phyloP scores from a whole-genome alignment of 164 flowering plant genomes.

The Sedum album region DNA sequence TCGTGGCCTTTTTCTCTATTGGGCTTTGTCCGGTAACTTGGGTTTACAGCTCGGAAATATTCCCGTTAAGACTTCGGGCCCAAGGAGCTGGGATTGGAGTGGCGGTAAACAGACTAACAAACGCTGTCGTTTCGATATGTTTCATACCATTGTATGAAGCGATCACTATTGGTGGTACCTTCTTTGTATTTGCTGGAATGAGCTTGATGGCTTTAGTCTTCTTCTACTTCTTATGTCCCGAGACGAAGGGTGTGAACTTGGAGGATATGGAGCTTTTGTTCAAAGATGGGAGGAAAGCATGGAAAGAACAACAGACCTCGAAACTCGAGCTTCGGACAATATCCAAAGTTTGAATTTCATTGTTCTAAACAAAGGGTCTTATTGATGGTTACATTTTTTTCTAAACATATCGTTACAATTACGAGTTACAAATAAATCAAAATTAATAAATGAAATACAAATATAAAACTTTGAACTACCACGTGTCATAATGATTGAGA shows the following conservation, averaged over 20 bases:
- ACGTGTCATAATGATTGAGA: too few species aligned
- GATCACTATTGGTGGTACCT: constrained; percentile 41
- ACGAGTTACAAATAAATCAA: too few species aligned
- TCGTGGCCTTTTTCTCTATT: constrained; percentile 28
- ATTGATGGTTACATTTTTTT: too few species aligned
- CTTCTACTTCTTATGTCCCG: constrained; percentile 32
- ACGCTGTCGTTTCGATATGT: constrained; percentile 29
- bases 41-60: too few species aligned
- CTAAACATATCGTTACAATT: too few species aligned
- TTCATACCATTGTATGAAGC: constrained; percentile 33
- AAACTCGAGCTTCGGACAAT: not conserved
- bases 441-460: too few species aligned
- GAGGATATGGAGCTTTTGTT: constrained; percentile 43
- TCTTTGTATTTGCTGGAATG: constrained; percentile 34
- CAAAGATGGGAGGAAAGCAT: constrained; percentile 6
- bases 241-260: constrained; percentile 27
- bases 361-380: too few species aligned
- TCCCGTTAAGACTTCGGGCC: constrained; percentile 37
- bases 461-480: too few species aligned
- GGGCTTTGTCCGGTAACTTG: constrained; percentile 38
- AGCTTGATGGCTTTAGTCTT: constrained; percentile 27
- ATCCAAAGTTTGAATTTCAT: not conserved
- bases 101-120: constrained; percentile 38
- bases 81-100: constrained; percentile 36
- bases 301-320: not conserved